phyloP scores from a whole-genome alignment of 805 yeast genomes.

The Kuraishia cidri region DNA sequence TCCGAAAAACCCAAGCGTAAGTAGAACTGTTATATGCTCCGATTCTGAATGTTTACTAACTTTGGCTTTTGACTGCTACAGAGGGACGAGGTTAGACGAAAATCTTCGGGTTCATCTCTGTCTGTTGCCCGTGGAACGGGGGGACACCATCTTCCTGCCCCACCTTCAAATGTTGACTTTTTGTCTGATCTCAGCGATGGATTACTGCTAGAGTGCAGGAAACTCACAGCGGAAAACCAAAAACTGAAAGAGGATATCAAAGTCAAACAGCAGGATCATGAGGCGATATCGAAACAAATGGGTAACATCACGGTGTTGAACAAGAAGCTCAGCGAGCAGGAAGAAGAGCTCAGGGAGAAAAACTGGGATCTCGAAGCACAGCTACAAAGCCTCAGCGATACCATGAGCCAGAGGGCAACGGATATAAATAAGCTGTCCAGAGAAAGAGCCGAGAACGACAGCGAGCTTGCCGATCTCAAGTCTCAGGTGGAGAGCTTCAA shows the following conservation, averaged over 20 bases:
- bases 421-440: slow-evolving; percentile 31
- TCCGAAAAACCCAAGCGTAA: no score
- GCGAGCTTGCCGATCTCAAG: slow-evolving; percentile 23
- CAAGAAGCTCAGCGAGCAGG: slow-evolving; percentile 25
- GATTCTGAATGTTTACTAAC: no score
- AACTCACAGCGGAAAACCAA: slow-evolving; percentile 56
- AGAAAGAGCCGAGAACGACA: slow-evolving; percentile 17
- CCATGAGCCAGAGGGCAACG: slow-evolving; percentile 26
- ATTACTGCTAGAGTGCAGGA: slow-evolving; percentile 59
- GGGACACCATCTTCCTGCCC: no score
- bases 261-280: slow-evolving; percentile 31
- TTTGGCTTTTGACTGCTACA: no score
- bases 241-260: slow-evolving; percentile 32
- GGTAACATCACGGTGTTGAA: slow-evolving; percentile 22
- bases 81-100: no score
- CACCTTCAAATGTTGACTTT: slow-evolving; percentile 67
- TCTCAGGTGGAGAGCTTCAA: slow-evolving; percentile 40
- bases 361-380: slow-evolving; percentile 60
- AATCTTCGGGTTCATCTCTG: no score
- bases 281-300: slow-evolving; percentile 24
- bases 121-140: no score
- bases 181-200: slow-evolving; percentile 71
- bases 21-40: no score
- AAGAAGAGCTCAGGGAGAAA: slow-evolving; percentile 44
- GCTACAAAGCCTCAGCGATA: slow-evolving; percentile 33